These are phyloP conservation scores for Mycena venus DNA, from an alignment of 768 basidiomycete genomes.

Conservation along the genomic window DNA sequence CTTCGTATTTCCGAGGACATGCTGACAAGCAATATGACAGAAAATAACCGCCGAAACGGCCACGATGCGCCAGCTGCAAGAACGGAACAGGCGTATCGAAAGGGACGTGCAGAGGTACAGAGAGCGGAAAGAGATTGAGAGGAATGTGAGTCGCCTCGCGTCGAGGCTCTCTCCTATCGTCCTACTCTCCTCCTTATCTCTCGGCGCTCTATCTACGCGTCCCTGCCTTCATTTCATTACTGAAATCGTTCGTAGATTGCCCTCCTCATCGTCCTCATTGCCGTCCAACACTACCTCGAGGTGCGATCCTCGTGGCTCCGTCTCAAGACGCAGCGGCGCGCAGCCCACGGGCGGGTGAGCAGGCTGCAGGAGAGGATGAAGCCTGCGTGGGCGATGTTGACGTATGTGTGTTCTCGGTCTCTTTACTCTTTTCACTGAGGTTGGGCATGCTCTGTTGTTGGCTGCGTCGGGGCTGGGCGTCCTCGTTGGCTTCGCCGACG, in stretches of 20 bases:
- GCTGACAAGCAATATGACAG: too few relatives aligned
- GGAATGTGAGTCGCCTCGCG: conserved; percentile 64
- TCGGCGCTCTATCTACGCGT: neutral
- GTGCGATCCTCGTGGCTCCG: conserved; percentile 61
- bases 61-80: conserved; percentile 70
- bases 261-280: conserved; percentile 74
- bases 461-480: too few relatives aligned
- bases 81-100: conserved; percentile 83
- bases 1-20: too few relatives aligned
- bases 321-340: conserved; percentile 65
- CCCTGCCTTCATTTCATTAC: too few relatives aligned
- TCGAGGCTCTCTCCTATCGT: too few relatives aligned
- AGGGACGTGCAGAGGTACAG: conserved; percentile 84
- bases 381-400: conserved; percentile 73
- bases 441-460: too few relatives aligned
- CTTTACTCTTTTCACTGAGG: too few relatives aligned
- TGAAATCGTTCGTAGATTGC: conserved; percentile 64
- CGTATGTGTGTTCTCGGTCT: conserved; percentile 43
- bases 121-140: conserved; percentile 80
- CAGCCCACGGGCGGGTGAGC: conserved; percentile 63
- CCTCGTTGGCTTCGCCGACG: too few relatives aligned
- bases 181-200: neutral
- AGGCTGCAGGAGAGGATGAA: conserved; percentile 70
- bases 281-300: conserved; percentile 77
- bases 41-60: conserved; percentile 66